Base-by-base conservation (phyloP, 2,329 filamentous ascomycete species). In the Pseudonectria foliicola region DNA sequence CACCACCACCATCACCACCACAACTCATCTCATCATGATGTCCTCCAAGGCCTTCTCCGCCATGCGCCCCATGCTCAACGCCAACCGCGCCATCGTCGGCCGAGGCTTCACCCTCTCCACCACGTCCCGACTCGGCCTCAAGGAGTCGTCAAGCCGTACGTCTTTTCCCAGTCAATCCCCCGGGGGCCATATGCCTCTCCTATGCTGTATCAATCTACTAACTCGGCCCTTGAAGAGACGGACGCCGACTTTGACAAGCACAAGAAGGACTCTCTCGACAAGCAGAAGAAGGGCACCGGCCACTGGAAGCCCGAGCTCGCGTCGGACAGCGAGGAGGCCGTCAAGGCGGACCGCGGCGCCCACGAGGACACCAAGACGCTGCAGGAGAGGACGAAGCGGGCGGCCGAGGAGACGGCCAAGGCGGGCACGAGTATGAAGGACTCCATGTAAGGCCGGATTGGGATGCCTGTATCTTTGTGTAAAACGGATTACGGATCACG, bases 251-350 rank as follows among this genome's bases (percentile, higher is more conserved):
- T 64, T 49, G 72, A 80, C 41, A 71, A 64, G 54, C 75, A 79
- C 63, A 80, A 81, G 63, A 59, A 71, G 36, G 75, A 80, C 52
- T 67, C 68, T 15, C 62, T 82, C 28, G 40, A 70, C 44, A 88
- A 89, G 67, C 73, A 85, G 40, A 77, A 81, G 58, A 62, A 72
- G 26, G 85, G 84, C 41, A 71, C 76, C 56, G 80, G 71, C 34
- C 72, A 86, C 55, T 92, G 86, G 85, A 82, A 84, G 63, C 70
- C 81, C 14, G 79, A 82, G 57, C 68, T 93, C 32, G 85, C 85
- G 3, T 84, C 79, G 32, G 77, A 86, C 61, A 85, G 81, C 60
- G 86, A 93, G 67, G 83, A 85, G 58, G 77, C 76, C 49, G 70
- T 92, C 61, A 80, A 75, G 66, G 82, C 78, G 27, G 83, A 82